Evolutionary conservation across 1,284 basidiomycete genomes (phyloP).

Genomic region (Schizophyllum commune): DNA sequence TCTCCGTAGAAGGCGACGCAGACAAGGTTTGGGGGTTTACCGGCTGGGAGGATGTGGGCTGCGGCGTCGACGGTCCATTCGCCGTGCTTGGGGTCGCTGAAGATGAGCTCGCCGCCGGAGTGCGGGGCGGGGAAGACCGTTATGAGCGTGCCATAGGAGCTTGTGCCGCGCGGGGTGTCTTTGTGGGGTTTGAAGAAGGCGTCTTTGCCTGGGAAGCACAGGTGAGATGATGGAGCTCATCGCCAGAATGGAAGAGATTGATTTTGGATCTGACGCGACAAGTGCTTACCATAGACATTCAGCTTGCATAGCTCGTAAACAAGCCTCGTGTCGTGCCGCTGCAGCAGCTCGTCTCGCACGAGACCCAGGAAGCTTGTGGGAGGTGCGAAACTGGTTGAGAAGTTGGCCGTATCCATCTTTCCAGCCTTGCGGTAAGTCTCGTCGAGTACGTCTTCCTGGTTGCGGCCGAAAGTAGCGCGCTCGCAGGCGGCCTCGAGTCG

Average conservation of each 20-base stretch:
- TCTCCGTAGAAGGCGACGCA: conserved; percentile 30
- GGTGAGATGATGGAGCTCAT: too few relatives aligned
- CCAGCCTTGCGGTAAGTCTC: conserved; percentile 14
- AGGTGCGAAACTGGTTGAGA: conserved; percentile 1
- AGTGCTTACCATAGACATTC: conserved; percentile 24
- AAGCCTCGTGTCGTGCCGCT: conserved; percentile 11
- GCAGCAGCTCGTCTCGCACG: conserved; percentile 11
- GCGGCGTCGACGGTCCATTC: conserved; percentile 22
- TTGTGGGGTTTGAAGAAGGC: conserved; percentile 7
- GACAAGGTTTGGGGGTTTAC: conserved; percentile 10
- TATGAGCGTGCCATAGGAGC: neutral
- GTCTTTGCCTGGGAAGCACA: neutral
- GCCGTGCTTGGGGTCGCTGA: conserved; percentile 19
- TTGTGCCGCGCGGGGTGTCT: conserved; percentile 1
- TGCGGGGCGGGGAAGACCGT: neutral
- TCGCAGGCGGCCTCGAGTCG: conserved; percentile 4
- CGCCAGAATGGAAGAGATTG: too few relatives aligned
- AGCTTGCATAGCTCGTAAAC: conserved; percentile 24
- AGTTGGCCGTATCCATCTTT: conserved; percentile 10
- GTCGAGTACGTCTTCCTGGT: conserved; percentile 10
- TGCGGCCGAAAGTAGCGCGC: conserved; percentile 10
- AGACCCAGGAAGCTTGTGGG: neutral
- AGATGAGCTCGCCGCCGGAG: conserved; percentile 5
- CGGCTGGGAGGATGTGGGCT: conserved; percentile 1
- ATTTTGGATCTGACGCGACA: too few relatives aligned